Evolutionary conservation across 2,329 filamentous ascomycete species (phyloP), one percentile per base, ranked within the genome.

Genomic region (Phoma sp.): DNA sequence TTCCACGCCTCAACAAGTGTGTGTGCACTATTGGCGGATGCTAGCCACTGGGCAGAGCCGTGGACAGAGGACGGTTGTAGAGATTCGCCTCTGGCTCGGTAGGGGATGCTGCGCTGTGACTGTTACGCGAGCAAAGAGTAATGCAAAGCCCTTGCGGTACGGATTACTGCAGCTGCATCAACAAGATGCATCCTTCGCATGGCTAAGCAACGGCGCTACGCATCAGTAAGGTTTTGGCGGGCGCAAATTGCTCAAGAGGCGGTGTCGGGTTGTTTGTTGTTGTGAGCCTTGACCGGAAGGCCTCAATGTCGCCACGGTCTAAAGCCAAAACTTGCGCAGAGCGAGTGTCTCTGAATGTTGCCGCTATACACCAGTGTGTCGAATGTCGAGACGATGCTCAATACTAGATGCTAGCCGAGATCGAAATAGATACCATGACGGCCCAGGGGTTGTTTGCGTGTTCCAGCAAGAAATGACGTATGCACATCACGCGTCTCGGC

Each of bases 381-480:
- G 25, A 42, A 5, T 29, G 7, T 17, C 29, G 43, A 25, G 5
- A 17, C 11, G 17, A 17, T 28, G 17, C 38, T n/a, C 20, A 10
- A 12, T 28, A 26, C 25, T 15, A 23, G 14, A 17, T 9, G 21
- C 21, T 49, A 29, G 37, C 33, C 29, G 29, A 6, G 11, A 36
- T 29, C 18, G 12, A 23, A 17, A 28, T 23, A 37, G 20, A 42
- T 5, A 14, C 32, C 17, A 15, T 32, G 12, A 5, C 30, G 12
- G 18, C 36, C 36, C 28, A 40, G 39, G 48, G 36, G 23, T 14
- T 46, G 34, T 17, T 34, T 46, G 33, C 40, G 23, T 36, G 49
- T 29, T 46, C 25, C 21, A n/a, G 23, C n/a, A 18, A 3, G 7
- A 18, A 7, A 53, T 53, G 50, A 47, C 50, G 50, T 53, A 42